phyloP scores from a whole-genome alignment of 202 grass and related monocot species.

The Schoenoplectus triqueter region DNA sequence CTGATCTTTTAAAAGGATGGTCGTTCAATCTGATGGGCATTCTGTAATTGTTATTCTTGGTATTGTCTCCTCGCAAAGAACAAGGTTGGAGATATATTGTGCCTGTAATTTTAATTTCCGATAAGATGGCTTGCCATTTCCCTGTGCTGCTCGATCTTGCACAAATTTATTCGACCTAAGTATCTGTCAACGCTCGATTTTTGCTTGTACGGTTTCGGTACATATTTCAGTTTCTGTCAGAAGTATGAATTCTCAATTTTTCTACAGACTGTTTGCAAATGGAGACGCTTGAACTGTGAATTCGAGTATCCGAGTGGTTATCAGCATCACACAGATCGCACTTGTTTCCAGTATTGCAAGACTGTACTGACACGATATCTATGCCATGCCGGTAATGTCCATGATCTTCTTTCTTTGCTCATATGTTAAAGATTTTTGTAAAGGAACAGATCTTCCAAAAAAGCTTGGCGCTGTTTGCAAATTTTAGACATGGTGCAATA shows the following conservation, averaged over 20 bases:
- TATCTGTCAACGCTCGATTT: not conserved
- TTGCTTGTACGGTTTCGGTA: not conserved
- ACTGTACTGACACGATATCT: not conserved
- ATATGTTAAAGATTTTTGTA: not conserved
- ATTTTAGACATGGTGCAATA: not conserved
- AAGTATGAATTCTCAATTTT: not conserved
- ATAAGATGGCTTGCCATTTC: not conserved
- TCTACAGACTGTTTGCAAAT: not conserved
- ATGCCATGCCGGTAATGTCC: slow-evolving; percentile 1
- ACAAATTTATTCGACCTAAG: not conserved
- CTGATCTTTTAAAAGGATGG: not conserved
- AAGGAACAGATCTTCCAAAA: not conserved
- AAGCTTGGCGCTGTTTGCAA: not conserved
- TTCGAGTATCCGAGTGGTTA: not conserved
- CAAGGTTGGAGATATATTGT: not conserved
- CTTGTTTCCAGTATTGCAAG: not conserved
- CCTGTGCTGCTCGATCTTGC: not conserved
- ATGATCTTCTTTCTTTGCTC: not conserved
- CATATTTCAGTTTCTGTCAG: not conserved
- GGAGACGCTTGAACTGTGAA: not conserved
- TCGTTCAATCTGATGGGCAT: not conserved
- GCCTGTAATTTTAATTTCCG: not conserved
- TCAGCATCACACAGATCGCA: not conserved
- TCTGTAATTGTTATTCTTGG: not conserved
- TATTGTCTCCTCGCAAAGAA: not conserved